A percentile compares a stretch with the other conserved stretches of the same genome.
phyloP scores from a whole-genome alignment of 73 alveolate genomes.

The Stentor roeselii region DNA sequence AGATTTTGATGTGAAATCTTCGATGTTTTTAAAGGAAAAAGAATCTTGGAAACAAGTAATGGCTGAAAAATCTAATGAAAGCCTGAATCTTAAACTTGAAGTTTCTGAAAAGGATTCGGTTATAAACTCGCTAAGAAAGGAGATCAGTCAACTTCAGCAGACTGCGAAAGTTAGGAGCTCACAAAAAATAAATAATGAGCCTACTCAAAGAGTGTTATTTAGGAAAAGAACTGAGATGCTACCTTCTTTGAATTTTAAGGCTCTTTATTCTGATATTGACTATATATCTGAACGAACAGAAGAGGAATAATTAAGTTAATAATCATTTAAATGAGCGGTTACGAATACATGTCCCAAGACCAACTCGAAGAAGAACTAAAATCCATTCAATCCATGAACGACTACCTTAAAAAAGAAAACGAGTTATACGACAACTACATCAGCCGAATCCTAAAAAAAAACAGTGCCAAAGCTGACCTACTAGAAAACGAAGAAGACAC shows the following conservation, averaged over 20 bases:
- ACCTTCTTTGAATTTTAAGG: too few species aligned
- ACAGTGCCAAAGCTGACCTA: conserved; percentile 55
- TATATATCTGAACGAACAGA: too few species aligned
- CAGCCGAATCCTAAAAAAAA: too few species aligned
- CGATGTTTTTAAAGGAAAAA: neutral
- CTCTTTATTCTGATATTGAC: too few species aligned
- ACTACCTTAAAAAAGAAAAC: conserved; percentile 73
- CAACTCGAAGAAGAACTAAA: neutral
- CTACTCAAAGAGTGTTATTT: too few species aligned
- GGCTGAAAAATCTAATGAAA: neutral
- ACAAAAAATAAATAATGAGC: too few species aligned
- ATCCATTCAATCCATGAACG: conserved; percentile 58
- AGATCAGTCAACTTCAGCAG: too few species aligned
- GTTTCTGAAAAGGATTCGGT: neutral
- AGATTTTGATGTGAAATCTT: neutral
- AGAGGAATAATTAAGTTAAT: too few species aligned
- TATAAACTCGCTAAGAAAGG: too few species aligned
- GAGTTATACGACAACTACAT: conserved; percentile 75
- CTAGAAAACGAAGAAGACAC: conserved; percentile 36
- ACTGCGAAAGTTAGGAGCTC: too few species aligned
- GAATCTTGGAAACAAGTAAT: neutral
- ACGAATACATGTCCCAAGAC: neutral
- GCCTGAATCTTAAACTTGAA: neutral
- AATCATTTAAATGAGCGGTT: too few species aligned
- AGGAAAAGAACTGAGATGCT: too few species aligned